These are phyloP conservation scores for Hygrophorus russula DNA, from an alignment of 768 basidiomycete genomes.

Conservation along the genomic window DNA sequence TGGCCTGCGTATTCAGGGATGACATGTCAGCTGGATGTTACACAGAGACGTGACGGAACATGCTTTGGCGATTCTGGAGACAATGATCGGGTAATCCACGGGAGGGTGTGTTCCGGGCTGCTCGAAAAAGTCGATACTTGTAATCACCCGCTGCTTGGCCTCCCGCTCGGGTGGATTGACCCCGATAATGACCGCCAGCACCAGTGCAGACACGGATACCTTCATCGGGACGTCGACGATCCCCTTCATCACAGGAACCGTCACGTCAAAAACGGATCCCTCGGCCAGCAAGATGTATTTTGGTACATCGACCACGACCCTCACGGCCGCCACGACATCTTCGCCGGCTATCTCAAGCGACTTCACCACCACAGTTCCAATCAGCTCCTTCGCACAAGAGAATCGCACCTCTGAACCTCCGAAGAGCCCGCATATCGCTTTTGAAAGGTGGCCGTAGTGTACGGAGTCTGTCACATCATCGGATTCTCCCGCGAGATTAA, in stretches of 20 bases:
- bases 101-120: constrained; percentile 11
- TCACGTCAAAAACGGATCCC: constrained; percentile 29
- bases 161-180: constrained; percentile 60
- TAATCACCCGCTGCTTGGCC: constrained; percentile 50
- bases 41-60: neutral
- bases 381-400: constrained; percentile 18
- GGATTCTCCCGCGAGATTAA: constrained; percentile 31
- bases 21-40: neutral
- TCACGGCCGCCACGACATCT: constrained; percentile 21
- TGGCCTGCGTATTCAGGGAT: no score
- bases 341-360: constrained; percentile 29
- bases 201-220: constrained; percentile 34
- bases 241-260: constrained; percentile 6
- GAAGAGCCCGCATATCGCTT: constrained; percentile 26
- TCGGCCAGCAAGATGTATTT: constrained; percentile 43
- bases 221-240: constrained; percentile 10
- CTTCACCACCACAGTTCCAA: constrained; percentile 22
- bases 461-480: constrained; percentile 48
- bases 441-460: constrained; percentile 55
- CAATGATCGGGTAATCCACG: constrained; percentile 26
- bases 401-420: constrained; percentile 15
- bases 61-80: constrained; percentile 25
- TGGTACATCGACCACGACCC: constrained; percentile 31
- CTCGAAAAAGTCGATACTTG: constrained; percentile 38
- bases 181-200: constrained; percentile 50